Base-by-base conservation (phyloP, 2,329 filamentous ascomycete genomes). In the Paraphaeosphaeria sporulosa region DNA sequence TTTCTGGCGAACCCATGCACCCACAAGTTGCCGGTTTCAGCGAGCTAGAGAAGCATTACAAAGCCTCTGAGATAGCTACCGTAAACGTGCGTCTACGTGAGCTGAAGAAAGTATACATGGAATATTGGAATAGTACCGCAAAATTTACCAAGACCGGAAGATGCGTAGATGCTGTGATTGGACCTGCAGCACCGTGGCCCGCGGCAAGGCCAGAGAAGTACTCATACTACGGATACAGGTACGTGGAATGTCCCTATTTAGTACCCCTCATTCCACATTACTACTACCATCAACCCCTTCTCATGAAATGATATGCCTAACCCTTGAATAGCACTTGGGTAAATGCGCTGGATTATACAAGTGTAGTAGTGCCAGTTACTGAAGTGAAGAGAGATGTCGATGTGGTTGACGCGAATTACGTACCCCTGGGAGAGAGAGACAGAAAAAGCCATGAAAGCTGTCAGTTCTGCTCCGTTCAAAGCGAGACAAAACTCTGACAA, bases 81-180 rank as follows among this genome's bases (percentile, higher is more conserved):
- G 70, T 66, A 0, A 78, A 78, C 21, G 71, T 77, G 2, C 57
- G 62, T 15, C 59, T 76, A 23, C 66, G 77, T 0, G 5, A 61
- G 3, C 25, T 75, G 38, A 73, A 67, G 60, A 78, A 78, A 40
- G 68, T 72, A 34, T 76, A 78, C 30, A 58, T 78, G 58, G 74
- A 78, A 7, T 77, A 79, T 49, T 80, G 78, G 78, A 77, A 73
- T 32, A 67, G 64, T 30, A 78, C 76, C 0, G 62, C 55, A 0
- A 50, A 64, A 0, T 12, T 59, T 1, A 77, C 69, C 1, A 64
- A 59, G 19, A 78, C 69, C 5, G 76, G 71, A 15, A 65, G 68
- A n/a, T 69, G 68, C 0, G 75, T 80, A 0, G 78, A 80, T 62
- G 78, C 73, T 3, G 48, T 80, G 0, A 76, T 80, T 6, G 51